A percentile compares a stretch with the other conserved stretches of the same genome.
Conservation (phyloP, 257 asterid genomes). For the Nicotiana tomentosiformis region DNA sequence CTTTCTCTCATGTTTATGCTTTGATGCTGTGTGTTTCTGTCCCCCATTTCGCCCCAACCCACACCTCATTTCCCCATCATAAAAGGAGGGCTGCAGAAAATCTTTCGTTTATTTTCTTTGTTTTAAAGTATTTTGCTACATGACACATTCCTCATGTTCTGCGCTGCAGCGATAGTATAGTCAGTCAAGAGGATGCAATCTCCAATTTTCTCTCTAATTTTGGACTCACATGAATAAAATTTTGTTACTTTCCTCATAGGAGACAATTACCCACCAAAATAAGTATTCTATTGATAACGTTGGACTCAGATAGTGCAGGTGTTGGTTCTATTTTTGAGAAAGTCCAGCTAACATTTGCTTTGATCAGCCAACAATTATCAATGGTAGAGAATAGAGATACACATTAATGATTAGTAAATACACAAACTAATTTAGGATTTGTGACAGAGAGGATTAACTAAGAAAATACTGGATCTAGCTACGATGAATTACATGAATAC, state of each 20-base stretch:
- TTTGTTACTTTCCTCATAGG: background rate
- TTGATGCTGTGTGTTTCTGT: background rate
- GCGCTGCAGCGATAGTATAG: conserved; percentile 52
- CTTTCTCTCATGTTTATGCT: background rate
- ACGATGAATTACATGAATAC: too few species aligned
- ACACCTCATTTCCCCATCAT: background rate
- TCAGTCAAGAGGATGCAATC: conserved; percentile 70
- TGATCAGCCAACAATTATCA: too few species aligned
- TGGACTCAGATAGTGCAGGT: background rate
- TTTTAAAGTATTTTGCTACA: conserved; percentile 72
- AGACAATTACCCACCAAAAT: background rate
- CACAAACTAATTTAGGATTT: background rate
- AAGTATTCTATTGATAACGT: background rate
- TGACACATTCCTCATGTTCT: conserved; percentile 70
- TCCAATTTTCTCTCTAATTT: conserved; percentile 16
- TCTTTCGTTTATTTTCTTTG: background rate
- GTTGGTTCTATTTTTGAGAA: background rate
- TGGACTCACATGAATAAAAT: background rate
- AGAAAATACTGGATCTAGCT: background rate
- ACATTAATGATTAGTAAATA: background rate
- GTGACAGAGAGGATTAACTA: too few species aligned
- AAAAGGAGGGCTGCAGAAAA: background rate
- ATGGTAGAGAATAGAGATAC: too few species aligned
- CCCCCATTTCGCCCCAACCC: background rate
- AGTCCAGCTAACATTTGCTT: background rate